Evolutionary conservation across 2,329 filamentous ascomycete species (phyloP).

Genomic region (Apiospora malaysiana): DNA sequence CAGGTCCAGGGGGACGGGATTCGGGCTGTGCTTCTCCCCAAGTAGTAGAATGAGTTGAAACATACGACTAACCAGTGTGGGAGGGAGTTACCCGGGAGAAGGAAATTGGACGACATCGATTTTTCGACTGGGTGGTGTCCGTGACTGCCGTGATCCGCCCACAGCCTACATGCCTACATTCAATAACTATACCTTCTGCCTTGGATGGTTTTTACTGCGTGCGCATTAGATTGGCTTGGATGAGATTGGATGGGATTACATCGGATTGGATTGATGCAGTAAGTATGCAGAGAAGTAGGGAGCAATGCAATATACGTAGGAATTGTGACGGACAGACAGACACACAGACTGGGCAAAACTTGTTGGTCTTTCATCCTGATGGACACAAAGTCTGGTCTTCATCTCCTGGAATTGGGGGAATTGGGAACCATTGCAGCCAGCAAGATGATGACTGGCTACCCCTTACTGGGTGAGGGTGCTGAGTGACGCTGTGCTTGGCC

Average conservation of each 20-base stretch:
- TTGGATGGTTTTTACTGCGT: no score
- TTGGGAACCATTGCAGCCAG: constrained; percentile 13
- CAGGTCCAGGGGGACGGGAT: neutral
- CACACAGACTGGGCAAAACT: no score
- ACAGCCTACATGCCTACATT: no score
- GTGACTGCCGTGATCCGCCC: neutral
- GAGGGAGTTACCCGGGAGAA: neutral
- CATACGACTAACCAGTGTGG: neutral
- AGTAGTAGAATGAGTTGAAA: neutral
- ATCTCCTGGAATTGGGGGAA: neutral
- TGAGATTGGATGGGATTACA: no score
- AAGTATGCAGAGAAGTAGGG: no score
- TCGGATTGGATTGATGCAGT: no score
- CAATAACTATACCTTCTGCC: no score
- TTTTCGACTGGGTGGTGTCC: neutral
- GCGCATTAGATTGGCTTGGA: no score
- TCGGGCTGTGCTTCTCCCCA: neutral
- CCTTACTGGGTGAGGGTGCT: no score
- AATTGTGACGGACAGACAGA: no score
- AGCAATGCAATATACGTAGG: no score
- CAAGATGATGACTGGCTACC: constrained; percentile 4
- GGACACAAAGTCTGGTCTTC: neutral
- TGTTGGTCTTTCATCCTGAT: no score
- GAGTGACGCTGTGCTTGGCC: neutral
- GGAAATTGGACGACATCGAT: neutral